A percentile compares a stretch with the other conserved stretches of the same genome.
Evolutionary conservation across 2,329 filamentous ascomycete species (phyloP).

Genomic region (Hypoxylon sp.): DNA sequence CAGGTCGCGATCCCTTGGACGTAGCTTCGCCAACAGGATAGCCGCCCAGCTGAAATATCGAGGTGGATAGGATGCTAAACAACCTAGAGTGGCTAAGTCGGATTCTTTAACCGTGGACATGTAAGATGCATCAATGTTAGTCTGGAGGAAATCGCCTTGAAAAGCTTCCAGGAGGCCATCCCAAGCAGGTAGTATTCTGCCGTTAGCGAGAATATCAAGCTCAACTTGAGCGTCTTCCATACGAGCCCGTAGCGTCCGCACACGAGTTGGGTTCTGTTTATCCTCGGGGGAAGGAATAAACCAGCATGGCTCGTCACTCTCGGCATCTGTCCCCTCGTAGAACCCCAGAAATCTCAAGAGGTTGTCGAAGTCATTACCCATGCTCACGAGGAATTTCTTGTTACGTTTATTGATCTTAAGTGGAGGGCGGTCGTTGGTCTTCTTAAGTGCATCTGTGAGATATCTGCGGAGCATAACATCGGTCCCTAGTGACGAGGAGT

Average conservation of each 20-base stretch:
- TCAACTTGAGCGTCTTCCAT: constrained; percentile 52
- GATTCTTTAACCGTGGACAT: constrained; percentile 27
- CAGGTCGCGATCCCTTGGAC: constrained; percentile 46
- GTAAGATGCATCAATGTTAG: constrained; percentile 4
- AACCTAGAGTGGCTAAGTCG: constrained; percentile 50
- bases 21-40: constrained; percentile 46
- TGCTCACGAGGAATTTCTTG: constrained; percentile 69
- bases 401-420: constrained; percentile 69
- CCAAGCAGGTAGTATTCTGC: constrained; percentile 46
- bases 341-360: constrained; percentile 68
- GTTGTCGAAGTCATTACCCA: constrained; percentile 64
- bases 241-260: constrained; percentile 54
- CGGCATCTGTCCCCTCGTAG: constrained; percentile 57
- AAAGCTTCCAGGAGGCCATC: constrained; percentile 46
- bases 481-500: constrained; percentile 59
- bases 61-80: constrained; percentile 48
- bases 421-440: constrained; percentile 50
- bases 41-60: constrained; percentile 51
- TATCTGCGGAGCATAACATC: constrained; percentile 66
- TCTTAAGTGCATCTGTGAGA: constrained; percentile 64
- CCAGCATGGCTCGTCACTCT: constrained; percentile 59
- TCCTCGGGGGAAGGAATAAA: constrained; percentile 55
- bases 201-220: constrained; percentile 36
- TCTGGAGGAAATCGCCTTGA: constrained; percentile 35
- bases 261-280: constrained; percentile 55